phyloP scores from a whole-genome alignment of 768 basidiomycete genomes.

The Pleurotus platypus region DNA sequence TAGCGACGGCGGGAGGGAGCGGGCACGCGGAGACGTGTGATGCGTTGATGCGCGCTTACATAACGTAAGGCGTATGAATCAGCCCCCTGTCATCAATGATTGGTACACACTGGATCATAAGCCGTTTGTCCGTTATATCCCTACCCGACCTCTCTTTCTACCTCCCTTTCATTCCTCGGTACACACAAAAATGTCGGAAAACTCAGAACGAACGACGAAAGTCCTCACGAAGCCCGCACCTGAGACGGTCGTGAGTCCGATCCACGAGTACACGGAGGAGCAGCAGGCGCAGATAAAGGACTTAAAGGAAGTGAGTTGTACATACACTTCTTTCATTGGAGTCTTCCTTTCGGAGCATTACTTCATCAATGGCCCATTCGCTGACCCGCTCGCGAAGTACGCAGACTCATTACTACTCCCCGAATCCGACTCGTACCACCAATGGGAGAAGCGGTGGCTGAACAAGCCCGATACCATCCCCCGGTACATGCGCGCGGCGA shows the following conservation, averaged over 20 bases:
- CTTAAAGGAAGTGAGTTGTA: conserved; percentile 52
- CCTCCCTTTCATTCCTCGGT: conserved; percentile 5
- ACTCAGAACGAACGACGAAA: conserved; percentile 27
- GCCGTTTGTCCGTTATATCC: too few relatives aligned
- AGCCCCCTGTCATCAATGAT: too few relatives aligned
- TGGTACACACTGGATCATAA: too few relatives aligned
- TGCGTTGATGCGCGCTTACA: too few relatives aligned
- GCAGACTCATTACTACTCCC: conserved; percentile 63
- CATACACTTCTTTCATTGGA: neutral
- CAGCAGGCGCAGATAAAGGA: conserved; percentile 58
- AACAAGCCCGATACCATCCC: conserved; percentile 60
- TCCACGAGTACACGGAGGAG: conserved; percentile 58
- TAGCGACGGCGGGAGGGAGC: too few relatives aligned
- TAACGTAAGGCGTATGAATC: too few relatives aligned
- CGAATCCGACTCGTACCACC: conserved; percentile 62
- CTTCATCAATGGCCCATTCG: too few relatives aligned
- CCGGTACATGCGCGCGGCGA: conserved; percentile 83
- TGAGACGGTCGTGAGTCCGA: conserved; percentile 49
- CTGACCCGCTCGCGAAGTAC: conserved; percentile 41
- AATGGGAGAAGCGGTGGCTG: conserved; percentile 80
- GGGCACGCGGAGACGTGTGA: too few relatives aligned
- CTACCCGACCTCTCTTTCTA: neutral
- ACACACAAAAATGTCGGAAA: too few relatives aligned
- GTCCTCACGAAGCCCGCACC: conserved; percentile 56
- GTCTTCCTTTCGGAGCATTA: too few relatives aligned